Conservation (phyloP, 306 rosid species). For the Mucuna pruriens region DNA sequence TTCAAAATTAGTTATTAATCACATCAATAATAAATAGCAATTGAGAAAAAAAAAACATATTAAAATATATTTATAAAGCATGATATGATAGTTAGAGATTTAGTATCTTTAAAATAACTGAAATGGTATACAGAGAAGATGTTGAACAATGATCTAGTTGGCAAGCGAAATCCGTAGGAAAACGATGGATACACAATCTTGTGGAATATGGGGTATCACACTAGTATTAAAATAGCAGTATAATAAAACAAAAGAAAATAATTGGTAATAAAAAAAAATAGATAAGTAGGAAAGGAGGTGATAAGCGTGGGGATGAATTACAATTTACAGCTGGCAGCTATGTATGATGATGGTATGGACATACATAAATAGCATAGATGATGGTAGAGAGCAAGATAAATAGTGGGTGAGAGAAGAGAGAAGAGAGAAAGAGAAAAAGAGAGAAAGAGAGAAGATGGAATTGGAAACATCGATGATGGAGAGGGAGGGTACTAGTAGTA, state of each 20-base stretch:
- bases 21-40: too few species aligned
- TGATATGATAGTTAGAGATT: too few species aligned
- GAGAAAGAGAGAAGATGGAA: not conserved
- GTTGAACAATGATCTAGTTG: not conserved
- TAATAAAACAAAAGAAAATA: too few species aligned
- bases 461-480: conserved; percentile 43
- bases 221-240: too few species aligned
- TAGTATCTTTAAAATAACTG: too few species aligned
- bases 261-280: too few species aligned
- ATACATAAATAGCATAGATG: not conserved
- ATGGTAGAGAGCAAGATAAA: not conserved
- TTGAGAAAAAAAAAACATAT: too few species aligned
- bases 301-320: not conserved
- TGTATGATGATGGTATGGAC: not conserved
- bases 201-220: not conserved
- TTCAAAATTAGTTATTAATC: too few species aligned
- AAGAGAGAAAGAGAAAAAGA: not conserved
- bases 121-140: not conserved
- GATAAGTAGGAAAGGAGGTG: not conserved
- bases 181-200: not conserved
- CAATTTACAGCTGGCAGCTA: conserved; percentile 20
- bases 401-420: not conserved
- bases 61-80: too few species aligned
- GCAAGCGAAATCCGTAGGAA: not conserved
- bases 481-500: too few species aligned